Evolutionary conservation across 164 flowering plant species (phyloP), one percentile per base, ranked within the genome.

Genomic region (Aristolochia fimbriata): DNA sequence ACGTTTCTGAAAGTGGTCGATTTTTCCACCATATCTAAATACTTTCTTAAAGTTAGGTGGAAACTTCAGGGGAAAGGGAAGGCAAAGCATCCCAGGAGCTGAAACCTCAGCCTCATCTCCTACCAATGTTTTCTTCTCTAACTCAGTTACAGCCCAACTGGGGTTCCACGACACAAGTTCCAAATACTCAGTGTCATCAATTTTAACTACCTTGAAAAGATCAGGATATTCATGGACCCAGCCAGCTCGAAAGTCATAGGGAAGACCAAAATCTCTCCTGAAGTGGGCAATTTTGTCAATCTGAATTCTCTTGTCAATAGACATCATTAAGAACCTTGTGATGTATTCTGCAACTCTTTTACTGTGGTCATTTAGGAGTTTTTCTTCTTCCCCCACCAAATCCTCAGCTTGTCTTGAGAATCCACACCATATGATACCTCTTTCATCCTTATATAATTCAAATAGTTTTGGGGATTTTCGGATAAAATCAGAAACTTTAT

Each of bases 151-250:
- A n/a, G 98, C 96, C 98, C 91, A 89, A 59, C 62, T 68, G 7
- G 95, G 83, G 59, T 81, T 84, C 97, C 98, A 89, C 24, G 76
- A 62, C 15, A 81, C 82, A 63, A 92, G 93, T 74, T 92, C 86
- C 70, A 92, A 78, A 55, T 68, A 83, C 68, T 87, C 85, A 20
- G 67, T 55, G 45, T 74, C 90, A 69, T 82, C 73, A 52, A 63
- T 62, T 60, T 74, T 76, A 17, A 84, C 80, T 13, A 86, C 83
- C 78, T 65, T 78, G 63, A 92, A 89, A 6, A 62, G 69, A 15
- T 87, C 68, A 1, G 97, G 96, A 62, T 76, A 84, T 37, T 69
- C 71, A 37, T 76, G 75, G 45, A 77, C 84, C 96, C 96, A 92
- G 12, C 55, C 49, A 12, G 52, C 69, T 68, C 91, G 74, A 56